These are phyloP conservation scores for Pachyrhizus erosus DNA, from an alignment of 306 rosid genomes.

Conservation along the genomic window DNA sequence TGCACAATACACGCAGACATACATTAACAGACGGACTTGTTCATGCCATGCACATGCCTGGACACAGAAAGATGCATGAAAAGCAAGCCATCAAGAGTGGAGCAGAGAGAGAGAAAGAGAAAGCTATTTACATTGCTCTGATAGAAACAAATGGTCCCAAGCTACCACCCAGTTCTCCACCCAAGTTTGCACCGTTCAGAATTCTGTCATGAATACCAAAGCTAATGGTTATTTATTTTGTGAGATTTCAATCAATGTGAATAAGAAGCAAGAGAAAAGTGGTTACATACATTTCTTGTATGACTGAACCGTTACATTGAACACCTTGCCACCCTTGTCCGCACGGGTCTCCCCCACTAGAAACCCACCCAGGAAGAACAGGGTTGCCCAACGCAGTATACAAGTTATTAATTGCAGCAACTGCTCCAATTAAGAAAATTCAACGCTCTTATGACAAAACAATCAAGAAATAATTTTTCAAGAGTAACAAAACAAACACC, in stretches of 20 bases:
- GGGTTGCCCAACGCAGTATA: conserved; percentile 78
- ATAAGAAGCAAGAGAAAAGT: conserved; percentile 22
- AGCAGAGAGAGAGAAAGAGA: conserved; percentile 31
- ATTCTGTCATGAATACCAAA: conserved; percentile 58
- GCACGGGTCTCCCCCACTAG: conserved; percentile 87
- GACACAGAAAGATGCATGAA: conserved; percentile 14
- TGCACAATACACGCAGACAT: neutral
- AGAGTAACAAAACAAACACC: conserved; percentile 5
- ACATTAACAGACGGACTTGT: conserved; percentile 10
- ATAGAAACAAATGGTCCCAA: conserved; percentile 72
- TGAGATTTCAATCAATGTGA: conserved; percentile 1
- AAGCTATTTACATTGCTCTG: conserved; percentile 64
- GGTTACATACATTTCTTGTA: conserved; percentile 67
- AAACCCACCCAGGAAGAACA: conserved; percentile 84
- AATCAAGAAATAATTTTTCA: neutral
- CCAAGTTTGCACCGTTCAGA: conserved; percentile 84
- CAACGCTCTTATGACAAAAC: conserved; percentile 21
- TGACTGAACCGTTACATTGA: conserved; percentile 65
- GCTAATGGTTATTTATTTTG: conserved; percentile 14
- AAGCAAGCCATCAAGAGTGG: conserved; percentile 28
- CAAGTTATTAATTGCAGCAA: conserved; percentile 78
- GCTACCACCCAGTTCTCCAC: conserved; percentile 81
- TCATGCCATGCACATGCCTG: neutral
- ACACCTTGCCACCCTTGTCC: conserved; percentile 97
- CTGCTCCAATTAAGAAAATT: conserved; percentile 55